Evolutionary conservation across 78 protist genomes (phyloP).

Genomic region (Pigoraptor vietnamica): DNA sequence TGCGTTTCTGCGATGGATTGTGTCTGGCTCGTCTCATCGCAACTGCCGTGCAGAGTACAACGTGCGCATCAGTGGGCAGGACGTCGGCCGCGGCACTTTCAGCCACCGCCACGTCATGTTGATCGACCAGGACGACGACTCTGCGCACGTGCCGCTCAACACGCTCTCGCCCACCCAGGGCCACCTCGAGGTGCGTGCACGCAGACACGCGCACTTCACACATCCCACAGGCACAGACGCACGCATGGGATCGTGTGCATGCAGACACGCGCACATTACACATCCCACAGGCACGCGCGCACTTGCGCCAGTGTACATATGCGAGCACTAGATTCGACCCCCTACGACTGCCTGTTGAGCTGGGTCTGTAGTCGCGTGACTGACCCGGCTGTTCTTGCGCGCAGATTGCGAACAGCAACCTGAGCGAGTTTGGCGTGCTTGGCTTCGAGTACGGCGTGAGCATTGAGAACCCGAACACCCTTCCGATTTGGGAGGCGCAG

Average conservation of each 20-base stretch:
- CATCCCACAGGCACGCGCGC: too few relatives aligned
- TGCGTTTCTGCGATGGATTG: too few relatives aligned
- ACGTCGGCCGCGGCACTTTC: conserved; percentile 93
- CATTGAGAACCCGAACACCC: conserved; percentile 66
- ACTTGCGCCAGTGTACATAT: too few relatives aligned
- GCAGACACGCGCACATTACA: too few relatives aligned
- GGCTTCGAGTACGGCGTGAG: conserved; percentile 93
- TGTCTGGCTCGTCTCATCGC: too few relatives aligned
- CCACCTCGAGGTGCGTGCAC: neutral
- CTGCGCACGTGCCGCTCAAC: conserved; percentile 35
- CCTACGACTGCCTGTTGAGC: too few relatives aligned
- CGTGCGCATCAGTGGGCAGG: conserved; percentile 90
- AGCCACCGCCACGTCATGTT: conserved; percentile 87
- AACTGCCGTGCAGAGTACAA: conserved; percentile 78
- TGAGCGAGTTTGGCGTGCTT: conserved; percentile 77
- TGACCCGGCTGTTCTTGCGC: too few relatives aligned
- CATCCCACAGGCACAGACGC: too few relatives aligned
- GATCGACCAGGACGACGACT: conserved; percentile 71
- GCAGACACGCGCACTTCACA: too few relatives aligned
- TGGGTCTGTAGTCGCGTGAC: too few relatives aligned
- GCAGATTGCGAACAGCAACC: conserved; percentile 57
- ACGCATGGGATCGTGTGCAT: too few relatives aligned
- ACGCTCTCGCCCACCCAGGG: conserved; percentile 10
- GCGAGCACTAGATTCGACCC: too few relatives aligned
- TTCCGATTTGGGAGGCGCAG: conserved; percentile 97